phyloP scores from a whole-genome alignment of 2,329 filamentous ascomycete genomes.

The Trichoderma lentiforme region DNA sequence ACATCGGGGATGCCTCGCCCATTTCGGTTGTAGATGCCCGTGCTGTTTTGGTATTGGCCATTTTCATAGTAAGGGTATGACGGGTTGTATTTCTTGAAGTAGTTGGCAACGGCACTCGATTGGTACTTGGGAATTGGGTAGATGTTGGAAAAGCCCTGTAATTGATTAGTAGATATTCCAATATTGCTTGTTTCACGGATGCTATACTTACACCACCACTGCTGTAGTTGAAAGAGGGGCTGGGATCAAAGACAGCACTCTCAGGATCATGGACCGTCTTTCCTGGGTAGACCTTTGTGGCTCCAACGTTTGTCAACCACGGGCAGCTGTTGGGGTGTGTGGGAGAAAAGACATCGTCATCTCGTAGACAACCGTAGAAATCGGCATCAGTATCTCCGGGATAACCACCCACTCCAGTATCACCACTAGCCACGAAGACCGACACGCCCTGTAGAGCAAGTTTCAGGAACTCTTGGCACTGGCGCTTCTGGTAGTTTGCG shows the following conservation, averaged over 20 bases:
- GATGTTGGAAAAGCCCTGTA: conserved; percentile 44
- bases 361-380: conserved; percentile 21
- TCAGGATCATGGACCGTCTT: conserved; percentile 44
- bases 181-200: too few species aligned
- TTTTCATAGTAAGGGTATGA: conserved; percentile 34
- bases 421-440: conserved; percentile 40
- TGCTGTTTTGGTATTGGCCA: conserved; percentile 37
- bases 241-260: conserved; percentile 35
- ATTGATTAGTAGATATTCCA: background rate
- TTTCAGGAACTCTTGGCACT: conserved; percentile 45
- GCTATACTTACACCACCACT: conserved; percentile 7
- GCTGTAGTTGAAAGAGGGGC: conserved; percentile 3
- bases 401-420: conserved; percentile 32
- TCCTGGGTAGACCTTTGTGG: conserved; percentile 44
- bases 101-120: conserved; percentile 34
- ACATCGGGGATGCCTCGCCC: conserved; percentile 39
- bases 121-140: conserved; percentile 48
- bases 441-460: conserved; percentile 42
- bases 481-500: conserved; percentile 43
- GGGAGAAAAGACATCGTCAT: conserved; percentile 29
- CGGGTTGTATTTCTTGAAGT: conserved; percentile 37
- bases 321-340: conserved; percentile 40
- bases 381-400: conserved; percentile 19
- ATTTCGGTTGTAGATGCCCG: conserved; percentile 36
- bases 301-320: conserved; percentile 48